Evolutionary conservation across 495 filamentous ascomycete species (phyloP), one percentile per base, ranked within the genome.

Genomic region (Penicillium malachiteum): DNA sequence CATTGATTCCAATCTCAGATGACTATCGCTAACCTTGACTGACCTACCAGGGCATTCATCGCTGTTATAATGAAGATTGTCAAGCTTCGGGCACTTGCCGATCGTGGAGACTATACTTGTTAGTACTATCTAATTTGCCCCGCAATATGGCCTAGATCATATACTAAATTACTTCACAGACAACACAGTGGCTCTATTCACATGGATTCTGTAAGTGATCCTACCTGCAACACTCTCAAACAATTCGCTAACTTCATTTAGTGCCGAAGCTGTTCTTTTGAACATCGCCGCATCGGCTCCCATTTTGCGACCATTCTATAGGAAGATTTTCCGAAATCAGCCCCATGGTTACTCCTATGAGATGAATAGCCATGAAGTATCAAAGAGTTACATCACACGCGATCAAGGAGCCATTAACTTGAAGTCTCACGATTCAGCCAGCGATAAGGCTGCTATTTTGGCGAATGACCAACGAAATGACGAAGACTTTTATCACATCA

Each of bases 81-180:
- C 11, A 34, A 48, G 18, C 31, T 48, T n/a, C n/a, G 33, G 33
- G 45, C 45, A 4, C 45, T 48, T 2, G 26, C 45, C 3, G 33
- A 48, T 34, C 3, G 45, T n/a, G 45, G 45, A n/a, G 26, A 48
- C 12, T 48, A 48, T 48, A 34, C 45, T n/a, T 47, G 45, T 48
- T 30, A 48, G 45, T 48, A 7, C 9, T 8, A 0, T 48, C 7
- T 18, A 2, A 16, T 0, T n/a, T n/a, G 9, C 3, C 7, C 30
- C 3, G 8, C n/a, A 7, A 1, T 13, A 34, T 11, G 31, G 13
- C 1, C 6, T 16, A 1, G 10, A 34, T 14, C 45, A 26, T 8
- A 48, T 7, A 14, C 17, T 26, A 26, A 26, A 26, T 26, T 26
- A 26, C 40, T 48, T 32, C 14, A 44, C 30, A 48, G 44, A 47